Base-by-base conservation (phyloP, 148 eudicot species). In the Beta vulgaris region DNA sequence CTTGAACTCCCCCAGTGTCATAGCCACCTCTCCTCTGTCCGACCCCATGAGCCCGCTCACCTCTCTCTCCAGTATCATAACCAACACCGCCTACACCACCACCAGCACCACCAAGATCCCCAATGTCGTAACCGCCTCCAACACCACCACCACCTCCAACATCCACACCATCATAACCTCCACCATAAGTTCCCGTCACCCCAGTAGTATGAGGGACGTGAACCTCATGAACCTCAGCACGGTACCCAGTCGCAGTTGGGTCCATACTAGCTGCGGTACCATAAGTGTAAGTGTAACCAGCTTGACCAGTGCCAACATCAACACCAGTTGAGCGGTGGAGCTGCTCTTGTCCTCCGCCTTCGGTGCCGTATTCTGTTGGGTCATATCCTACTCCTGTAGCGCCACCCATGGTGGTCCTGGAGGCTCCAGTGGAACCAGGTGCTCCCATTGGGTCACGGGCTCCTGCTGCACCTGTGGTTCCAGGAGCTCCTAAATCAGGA, bases 391-490 rank as follows among this genome's bases (percentile, higher is more conserved):
- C 68, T 18, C 68, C n/a, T n/a, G n/a, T n/a, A n/a, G n/a, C n/a
- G n/a, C n/a, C 76, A 8, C 68, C 74, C 48, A 37, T 32, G 8
- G 32, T 11, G n/a, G 76, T 46, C 10, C 18, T 48, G 10, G 49
- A 46, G 8, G 79, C 79, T 8, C 79, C 79, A 15, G 79, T 76
- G 5, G 73, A 26, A 4, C 79, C 79, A n/a, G 79, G 79, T 26
- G 79, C 79, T 68, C 79, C 80, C 13, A 77, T 29, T 13, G 78
- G 78, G 26, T 76, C 79, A 12, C 34, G 42, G 10, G 79, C 70
- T 6, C 40, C 35, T 0, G 37, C 10, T 8, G 81, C 81, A 0
- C 80, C 81, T 0, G 81, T 78, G 36, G 76, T 78, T 13, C 81
- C 81, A 0, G 81, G 81, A 42, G 81, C 81, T 13, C 81, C 81